Evolutionary conservation across 495 filamentous ascomycete species (phyloP), one percentile per base, ranked within the genome.

Genomic region (Glarea lozoyensis): DNA sequence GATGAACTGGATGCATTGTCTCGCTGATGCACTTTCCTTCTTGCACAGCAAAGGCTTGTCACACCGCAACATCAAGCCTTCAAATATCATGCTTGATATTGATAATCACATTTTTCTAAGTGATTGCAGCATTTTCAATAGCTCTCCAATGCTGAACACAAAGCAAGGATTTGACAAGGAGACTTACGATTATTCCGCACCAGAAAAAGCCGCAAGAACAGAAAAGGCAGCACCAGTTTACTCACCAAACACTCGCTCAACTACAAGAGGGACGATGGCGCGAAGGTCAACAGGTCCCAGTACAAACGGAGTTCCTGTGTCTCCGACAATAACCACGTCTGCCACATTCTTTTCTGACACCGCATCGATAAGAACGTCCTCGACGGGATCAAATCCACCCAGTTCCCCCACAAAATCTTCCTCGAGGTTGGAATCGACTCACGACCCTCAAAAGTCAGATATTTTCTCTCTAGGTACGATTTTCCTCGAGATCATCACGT

Each of bases 1-100:
- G 12, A 68, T 94, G 53, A 79, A 83, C 50, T 95, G 90, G 89
- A 77, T 90, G 30, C 86, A 88, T 60, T 95, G 90, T 56, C 71
- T 97, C 1, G 70, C 76, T 0, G 82, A 88, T 48, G 84, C 82
- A 9, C 56, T 94, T 17, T 78, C 81, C 33, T 86, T 77, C 58
- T 69, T 95, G 2, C 88, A 95, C 61, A 71, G 71, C 21, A 73
- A 73, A 43, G 82, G 81, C 11, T 71, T 85, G 30, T 67, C 74
- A 1, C 90, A 97, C 48, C 72, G 82, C n/a, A 78, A 79, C 29
- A 86, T 97, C 53, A 79, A 79, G 36, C 90, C 90, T 9, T 88
- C 86, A 2, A 88, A 84, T 23, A 73, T 95, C 29, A 69, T 86
- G 42, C 73, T 94, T 53, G 79, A 90, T 50, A 57, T 67, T 37